A percentile compares a stretch with the other conserved stretches of the same genome.
These are phyloP conservation scores for Dothiorella sarmentorum DNA, from an alignment of 2,329 filamentous ascomycete genomes.

Conservation along the genomic window DNA sequence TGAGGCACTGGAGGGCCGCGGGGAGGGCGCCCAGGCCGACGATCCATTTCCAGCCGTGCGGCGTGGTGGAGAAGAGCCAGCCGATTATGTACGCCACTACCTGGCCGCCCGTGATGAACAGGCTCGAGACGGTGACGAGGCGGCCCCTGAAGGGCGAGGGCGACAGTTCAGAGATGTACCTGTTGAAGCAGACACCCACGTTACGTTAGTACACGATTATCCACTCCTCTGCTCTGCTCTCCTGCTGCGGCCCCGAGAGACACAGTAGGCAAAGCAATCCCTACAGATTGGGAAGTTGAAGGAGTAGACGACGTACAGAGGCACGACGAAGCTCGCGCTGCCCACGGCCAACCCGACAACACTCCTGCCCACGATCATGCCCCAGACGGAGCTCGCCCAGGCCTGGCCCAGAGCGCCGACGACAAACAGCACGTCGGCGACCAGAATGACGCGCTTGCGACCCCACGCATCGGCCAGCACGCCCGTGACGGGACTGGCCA, in stretches of 20 bases:
- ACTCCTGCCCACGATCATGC: constrained; percentile 31
- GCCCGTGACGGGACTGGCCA: constrained; percentile 54
- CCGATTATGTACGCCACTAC: constrained; percentile 67
- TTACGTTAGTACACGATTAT: not conserved
- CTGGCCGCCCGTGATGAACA: constrained; percentile 86
- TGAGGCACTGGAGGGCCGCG: constrained; percentile 64
- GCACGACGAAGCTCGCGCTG: constrained; percentile 31
- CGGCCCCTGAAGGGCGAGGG: constrained; percentile 73
- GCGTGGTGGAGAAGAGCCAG: constrained; percentile 63
- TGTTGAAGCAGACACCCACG: not conserved
- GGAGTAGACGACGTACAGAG: constrained; percentile 25
- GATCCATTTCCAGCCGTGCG: constrained; percentile 82
- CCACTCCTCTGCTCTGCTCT: not conserved
- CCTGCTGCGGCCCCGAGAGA: too few relatives aligned
- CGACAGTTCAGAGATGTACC: constrained; percentile 80
- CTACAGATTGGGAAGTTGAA: not conserved
- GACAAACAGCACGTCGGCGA: constrained; percentile 51
- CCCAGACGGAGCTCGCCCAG: constrained; percentile 26
- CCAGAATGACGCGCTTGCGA: constrained; percentile 76
- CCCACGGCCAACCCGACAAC: constrained; percentile 33
- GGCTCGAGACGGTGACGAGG: constrained; percentile 74
- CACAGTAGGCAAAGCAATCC: too few relatives aligned
- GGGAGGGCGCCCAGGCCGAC: constrained; percentile 81
- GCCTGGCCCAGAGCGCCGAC: constrained; percentile 31
- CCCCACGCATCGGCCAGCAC: constrained; percentile 69